A percentile compares a stretch with the other conserved stretches of the same genome.
These are phyloP conservation scores for Yamadazyma buinensis DNA, from an alignment of 1,139 yeast genomes.

Conservation along the genomic window DNA sequence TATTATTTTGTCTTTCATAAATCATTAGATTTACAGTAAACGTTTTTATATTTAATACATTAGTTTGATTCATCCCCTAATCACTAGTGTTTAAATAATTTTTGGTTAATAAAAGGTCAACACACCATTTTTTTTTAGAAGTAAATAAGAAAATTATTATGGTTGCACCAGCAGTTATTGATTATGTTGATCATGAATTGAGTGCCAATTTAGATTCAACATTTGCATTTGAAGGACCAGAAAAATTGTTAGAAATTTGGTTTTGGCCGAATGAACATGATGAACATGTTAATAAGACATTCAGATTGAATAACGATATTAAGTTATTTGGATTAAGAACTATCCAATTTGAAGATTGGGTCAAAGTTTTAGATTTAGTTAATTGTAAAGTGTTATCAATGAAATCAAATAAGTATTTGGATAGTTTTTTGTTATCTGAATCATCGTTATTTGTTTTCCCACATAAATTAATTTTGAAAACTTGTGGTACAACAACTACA, in stretches of 20 bases:
- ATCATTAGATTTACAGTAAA: too few relatives aligned
- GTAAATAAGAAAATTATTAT: slow-evolving; percentile 14
- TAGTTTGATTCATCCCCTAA: slow-evolving; percentile 35
- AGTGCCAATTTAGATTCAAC: slow-evolving; percentile 83
- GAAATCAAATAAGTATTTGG: slow-evolving; percentile 62
- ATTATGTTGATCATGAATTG: slow-evolving; percentile 70
- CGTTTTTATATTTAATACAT: slow-evolving; percentile 24
- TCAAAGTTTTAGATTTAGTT: slow-evolving; percentile 70
- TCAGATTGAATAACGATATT: slow-evolving; percentile 4
- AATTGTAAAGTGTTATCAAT: slow-evolving; percentile 86
- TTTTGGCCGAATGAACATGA: slow-evolving; percentile 46
- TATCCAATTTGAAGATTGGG: slow-evolving; percentile 69
- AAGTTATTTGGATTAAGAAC: slow-evolving; percentile 50
- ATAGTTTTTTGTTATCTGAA: slow-evolving; percentile 85
- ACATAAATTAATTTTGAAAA: slow-evolving; percentile 81
- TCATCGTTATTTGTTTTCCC: slow-evolving; percentile 87
- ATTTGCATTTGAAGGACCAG: slow-evolving; percentile 96
- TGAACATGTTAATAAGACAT: slow-evolving; percentile 4
- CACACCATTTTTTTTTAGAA: slow-evolving; percentile 20
- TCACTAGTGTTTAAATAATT: slow-evolving; percentile 27
- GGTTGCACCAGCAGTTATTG: slow-evolving; percentile 45
- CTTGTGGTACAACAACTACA: slow-evolving; percentile 96
- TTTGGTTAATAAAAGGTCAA: slow-evolving; percentile 16
- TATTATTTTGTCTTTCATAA: too few relatives aligned
- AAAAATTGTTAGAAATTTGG: slow-evolving; percentile 89